phyloP scores from a whole-genome alignment of 306 rosid genomes.

The Glycine tomentella region DNA sequence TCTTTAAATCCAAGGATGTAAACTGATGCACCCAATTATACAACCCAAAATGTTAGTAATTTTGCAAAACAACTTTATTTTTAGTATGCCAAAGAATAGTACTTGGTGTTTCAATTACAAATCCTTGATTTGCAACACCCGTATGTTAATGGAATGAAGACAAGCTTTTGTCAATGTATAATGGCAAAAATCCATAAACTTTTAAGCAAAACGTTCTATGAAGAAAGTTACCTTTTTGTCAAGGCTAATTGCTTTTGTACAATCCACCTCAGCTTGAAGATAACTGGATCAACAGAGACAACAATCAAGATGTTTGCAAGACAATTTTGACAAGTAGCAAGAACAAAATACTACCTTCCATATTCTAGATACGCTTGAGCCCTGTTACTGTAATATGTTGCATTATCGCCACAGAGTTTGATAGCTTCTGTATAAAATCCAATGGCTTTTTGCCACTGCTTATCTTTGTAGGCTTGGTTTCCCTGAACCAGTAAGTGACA shows the following conservation, averaged over 20 bases:
- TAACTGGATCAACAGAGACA: constrained; percentile 60
- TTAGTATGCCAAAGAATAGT: background rate
- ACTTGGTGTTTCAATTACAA: constrained; percentile 23
- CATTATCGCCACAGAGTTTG: constrained; percentile 74
- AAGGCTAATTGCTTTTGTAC: constrained; percentile 78
- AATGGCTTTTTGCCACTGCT: constrained; percentile 92
- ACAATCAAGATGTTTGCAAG: constrained; percentile 47
- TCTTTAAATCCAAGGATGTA: background rate
- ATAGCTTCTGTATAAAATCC: constrained; percentile 90
- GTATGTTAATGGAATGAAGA: constrained; percentile 11
- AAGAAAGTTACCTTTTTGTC: constrained; percentile 80
- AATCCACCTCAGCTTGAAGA: constrained; percentile 87
- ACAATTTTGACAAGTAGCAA: constrained; percentile 33
- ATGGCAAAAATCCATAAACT: constrained; percentile 37
- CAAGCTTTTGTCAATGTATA: background rate
- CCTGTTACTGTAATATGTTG: constrained; percentile 93
- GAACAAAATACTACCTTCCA: constrained; percentile 65
- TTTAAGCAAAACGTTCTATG: background rate
- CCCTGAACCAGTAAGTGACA: constrained; percentile 61
- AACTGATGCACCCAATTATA: constrained; percentile 5
- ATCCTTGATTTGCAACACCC: constrained; percentile 12
- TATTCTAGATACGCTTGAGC: constrained; percentile 91
- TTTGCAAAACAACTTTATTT: background rate
- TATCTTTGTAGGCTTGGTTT: constrained; percentile 90
- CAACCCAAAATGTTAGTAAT: constrained; percentile 8